These are phyloP conservation scores for Metschnikowia orientalis DNA, from an alignment of 805 yeast species.

Conservation along the genomic window DNA sequence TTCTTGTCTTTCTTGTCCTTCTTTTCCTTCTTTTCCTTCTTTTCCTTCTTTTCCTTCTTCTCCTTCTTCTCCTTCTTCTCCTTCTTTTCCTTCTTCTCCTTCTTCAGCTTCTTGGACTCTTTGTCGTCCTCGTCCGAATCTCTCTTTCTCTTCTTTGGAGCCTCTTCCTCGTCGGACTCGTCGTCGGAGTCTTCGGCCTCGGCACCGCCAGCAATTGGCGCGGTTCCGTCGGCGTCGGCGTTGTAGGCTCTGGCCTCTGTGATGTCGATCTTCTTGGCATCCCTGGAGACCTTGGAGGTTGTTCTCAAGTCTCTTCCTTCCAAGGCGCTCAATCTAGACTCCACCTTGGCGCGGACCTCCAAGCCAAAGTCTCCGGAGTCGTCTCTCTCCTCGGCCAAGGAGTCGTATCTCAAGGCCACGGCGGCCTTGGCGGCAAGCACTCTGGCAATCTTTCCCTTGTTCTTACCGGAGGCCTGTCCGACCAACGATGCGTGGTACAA, in stretches of 20 bases:
- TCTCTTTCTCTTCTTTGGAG: slow-evolving; percentile 19
- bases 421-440: slow-evolving; percentile 98
- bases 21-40: slow-evolving; percentile 47
- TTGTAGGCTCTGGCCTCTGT: slow-evolving; percentile 85
- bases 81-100: slow-evolving; percentile 27
- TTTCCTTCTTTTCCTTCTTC: slow-evolving; percentile 51
- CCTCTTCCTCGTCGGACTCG: slow-evolving; percentile 15
- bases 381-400: slow-evolving; percentile 93
- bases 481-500: slow-evolving; percentile 93
- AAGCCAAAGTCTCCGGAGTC: slow-evolving; percentile 93
- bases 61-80: slow-evolving; percentile 31
- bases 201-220: slow-evolving; percentile 39
- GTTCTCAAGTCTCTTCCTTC: slow-evolving; percentile 97
- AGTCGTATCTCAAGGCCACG: slow-evolving; percentile 93
- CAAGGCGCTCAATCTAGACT: slow-evolving; percentile 85
- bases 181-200: slow-evolving; percentile 24
- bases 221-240: slow-evolving; percentile 78
- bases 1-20: slow-evolving; percentile 34
- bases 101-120: slow-evolving; percentile 17
- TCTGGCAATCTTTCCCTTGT: slow-evolving; percentile 98
- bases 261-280: slow-evolving; percentile 81
- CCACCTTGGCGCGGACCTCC: slow-evolving; percentile 88
- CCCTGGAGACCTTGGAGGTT: slow-evolving; percentile 75
- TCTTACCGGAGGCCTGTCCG: slow-evolving; percentile 90
- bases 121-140: slow-evolving; percentile 17